Evolutionary conservation across 2,329 filamentous ascomycete genomes (phyloP).

Genomic region (Neofusicoccum sp.): DNA sequence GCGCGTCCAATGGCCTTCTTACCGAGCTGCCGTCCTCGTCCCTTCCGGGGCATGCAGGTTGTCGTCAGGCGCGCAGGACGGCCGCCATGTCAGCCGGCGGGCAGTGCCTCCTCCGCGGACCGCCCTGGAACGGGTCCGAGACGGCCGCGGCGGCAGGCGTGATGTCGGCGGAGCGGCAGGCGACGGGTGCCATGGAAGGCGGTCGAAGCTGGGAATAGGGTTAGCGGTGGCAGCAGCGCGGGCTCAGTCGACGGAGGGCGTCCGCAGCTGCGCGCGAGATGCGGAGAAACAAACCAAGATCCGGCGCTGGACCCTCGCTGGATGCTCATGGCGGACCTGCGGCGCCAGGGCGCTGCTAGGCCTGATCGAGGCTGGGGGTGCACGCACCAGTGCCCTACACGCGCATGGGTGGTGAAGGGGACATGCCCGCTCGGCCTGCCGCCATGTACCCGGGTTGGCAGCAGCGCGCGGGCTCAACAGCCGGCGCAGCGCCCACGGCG

Average conservation of each 20-base stretch:
- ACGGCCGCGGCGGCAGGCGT: background rate
- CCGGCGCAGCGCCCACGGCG: background rate
- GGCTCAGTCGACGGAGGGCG: background rate
- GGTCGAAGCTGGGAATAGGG: background rate
- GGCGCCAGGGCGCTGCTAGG: conserved; percentile 1
- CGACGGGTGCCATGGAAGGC: background rate
- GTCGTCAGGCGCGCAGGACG: conserved; percentile 10
- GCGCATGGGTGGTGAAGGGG: background rate
- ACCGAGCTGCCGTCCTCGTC: background rate
- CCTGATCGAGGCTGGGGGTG: background rate
- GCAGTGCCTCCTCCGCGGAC: no score
- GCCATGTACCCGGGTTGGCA: conserved; percentile 7
- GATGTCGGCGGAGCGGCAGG: conserved; percentile 4
- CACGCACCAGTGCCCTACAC: conserved; percentile 11
- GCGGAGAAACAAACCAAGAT: conserved; percentile 10
- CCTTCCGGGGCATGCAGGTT: background rate
- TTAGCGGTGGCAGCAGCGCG: background rate
- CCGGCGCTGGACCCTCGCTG: background rate
- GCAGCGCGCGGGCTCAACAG: background rate
- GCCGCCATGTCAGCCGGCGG: conserved; percentile 1
- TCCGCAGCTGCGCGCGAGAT: no score
- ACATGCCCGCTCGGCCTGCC: conserved; percentile 2
- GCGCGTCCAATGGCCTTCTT: conserved; percentile 8
- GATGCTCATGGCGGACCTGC: conserved; percentile 8
- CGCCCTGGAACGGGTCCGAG: background rate